Evolutionary conservation across 441 rosid species (phyloP).

Genomic region (Mallotus repandus): DNA sequence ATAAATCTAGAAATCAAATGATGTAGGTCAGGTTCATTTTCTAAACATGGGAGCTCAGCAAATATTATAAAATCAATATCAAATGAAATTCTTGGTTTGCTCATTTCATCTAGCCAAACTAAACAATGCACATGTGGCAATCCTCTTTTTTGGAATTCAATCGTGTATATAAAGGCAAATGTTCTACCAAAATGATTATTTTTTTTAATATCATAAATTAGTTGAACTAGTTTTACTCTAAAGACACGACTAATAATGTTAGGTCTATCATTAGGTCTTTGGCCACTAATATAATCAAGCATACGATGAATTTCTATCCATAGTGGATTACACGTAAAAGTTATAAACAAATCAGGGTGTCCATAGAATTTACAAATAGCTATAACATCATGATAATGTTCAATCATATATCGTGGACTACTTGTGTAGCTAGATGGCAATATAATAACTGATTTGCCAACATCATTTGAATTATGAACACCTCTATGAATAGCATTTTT

Average conservation of each 20-base stretch:
- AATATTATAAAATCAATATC: not conserved
- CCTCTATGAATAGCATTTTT: no score
- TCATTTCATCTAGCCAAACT: not conserved
- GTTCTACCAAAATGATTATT: not conserved
- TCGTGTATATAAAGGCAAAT: not conserved
- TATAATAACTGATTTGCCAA: not conserved
- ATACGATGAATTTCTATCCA: no score
- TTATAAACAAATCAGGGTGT: no score
- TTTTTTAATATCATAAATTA: not conserved
- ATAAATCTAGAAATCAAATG: not conserved
- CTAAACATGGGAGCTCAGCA: not conserved
- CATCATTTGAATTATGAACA: no score
- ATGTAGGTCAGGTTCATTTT: not conserved
- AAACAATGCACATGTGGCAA: not conserved
- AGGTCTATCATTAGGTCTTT: no score
- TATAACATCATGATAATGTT: slow-evolving; percentile 6
- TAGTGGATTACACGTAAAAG: no score
- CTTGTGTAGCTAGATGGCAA: not conserved
- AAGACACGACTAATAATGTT: not conserved
- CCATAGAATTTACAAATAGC: not conserved
- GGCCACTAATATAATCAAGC: no score
- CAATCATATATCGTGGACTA: not conserved
- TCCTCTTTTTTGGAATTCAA: not conserved
- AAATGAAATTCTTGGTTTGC: not conserved
- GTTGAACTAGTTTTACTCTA: not conserved